Evolutionary conservation across 164 flowering plant genomes (phyloP).

Genomic region (Nymphaea thermarum): DNA sequence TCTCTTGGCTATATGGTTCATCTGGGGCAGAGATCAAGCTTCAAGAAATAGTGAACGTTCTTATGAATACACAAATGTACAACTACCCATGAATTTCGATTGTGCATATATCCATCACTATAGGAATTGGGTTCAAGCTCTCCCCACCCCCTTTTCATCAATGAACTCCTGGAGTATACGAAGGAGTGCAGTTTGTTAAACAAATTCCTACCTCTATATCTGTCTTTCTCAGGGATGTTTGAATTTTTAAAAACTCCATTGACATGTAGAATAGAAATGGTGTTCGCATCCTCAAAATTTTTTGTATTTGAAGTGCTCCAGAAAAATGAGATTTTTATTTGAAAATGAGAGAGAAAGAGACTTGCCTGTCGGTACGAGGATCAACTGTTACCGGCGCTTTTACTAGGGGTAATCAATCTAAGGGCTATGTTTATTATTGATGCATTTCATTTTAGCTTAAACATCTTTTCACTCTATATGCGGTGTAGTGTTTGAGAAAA

Average conservation of each 20-base stretch:
- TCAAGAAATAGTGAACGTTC: constrained; percentile 7
- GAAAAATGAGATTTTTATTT: too few species aligned
- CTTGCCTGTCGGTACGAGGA: too few species aligned
- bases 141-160: constrained; percentile 1
- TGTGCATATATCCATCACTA: background rate
- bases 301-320: too few species aligned
- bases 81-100: background rate
- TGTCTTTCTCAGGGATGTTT: background rate
- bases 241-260: background rate
- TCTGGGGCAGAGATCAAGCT: constrained; percentile 4
- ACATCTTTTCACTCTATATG: too few species aligned
- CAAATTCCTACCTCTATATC: background rate
- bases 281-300: too few species aligned
- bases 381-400: too few species aligned
- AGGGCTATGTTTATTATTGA: too few species aligned
- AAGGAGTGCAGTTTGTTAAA: background rate
- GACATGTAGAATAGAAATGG: background rate
- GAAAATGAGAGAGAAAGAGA: too few species aligned
- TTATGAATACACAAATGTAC: constrained; percentile 9
- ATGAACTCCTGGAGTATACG: background rate
- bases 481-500: too few species aligned
- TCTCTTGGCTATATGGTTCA: background rate
- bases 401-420: too few species aligned
- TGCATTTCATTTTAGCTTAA: too few species aligned
- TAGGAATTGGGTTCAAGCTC: background rate